These are phyloP conservation scores for Epichloe glyceriae DNA, from an alignment of 2,329 filamentous ascomycete species.

Conservation along the genomic window DNA sequence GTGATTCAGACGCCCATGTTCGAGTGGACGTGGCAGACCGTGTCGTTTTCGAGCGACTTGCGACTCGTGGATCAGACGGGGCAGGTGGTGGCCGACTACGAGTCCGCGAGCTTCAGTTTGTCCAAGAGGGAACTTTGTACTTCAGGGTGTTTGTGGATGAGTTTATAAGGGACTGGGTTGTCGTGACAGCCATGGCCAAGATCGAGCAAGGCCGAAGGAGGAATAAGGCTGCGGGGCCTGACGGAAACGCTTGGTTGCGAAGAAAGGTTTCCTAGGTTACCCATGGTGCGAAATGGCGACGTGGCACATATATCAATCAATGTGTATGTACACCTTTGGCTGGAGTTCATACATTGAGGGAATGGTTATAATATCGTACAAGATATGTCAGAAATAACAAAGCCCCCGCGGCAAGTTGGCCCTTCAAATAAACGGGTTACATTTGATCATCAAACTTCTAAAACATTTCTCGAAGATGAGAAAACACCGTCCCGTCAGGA, in stretches of 20 bases:
- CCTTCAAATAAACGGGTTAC: too few relatives aligned
- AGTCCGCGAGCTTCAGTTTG: not conserved
- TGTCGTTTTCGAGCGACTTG: not conserved
- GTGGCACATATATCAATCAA: not conserved
- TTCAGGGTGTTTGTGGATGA: not conserved
- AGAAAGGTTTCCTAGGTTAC: not conserved
- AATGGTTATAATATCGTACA: not conserved
- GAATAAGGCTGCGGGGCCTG: too few relatives aligned
- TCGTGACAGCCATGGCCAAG: not conserved
- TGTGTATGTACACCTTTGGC: not conserved
- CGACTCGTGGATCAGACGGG: not conserved
- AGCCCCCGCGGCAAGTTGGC: not conserved
- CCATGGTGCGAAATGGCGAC: not conserved
- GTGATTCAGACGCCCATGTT: not conserved
- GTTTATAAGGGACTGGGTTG: not conserved
- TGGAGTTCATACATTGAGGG: not conserved
- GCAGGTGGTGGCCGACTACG: not conserved
- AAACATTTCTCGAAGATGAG: constrained; percentile 26
- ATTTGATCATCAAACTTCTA: constrained; percentile 7
- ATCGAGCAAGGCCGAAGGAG: not conserved
- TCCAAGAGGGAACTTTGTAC: not conserved
- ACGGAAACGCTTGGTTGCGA: too few relatives aligned
- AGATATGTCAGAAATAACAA: not conserved
- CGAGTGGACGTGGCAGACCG: not conserved
- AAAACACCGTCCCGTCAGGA: constrained; percentile 21